Base-by-base conservation (phyloP, 306 rosid species). In the Rosa lucieae region DNA sequence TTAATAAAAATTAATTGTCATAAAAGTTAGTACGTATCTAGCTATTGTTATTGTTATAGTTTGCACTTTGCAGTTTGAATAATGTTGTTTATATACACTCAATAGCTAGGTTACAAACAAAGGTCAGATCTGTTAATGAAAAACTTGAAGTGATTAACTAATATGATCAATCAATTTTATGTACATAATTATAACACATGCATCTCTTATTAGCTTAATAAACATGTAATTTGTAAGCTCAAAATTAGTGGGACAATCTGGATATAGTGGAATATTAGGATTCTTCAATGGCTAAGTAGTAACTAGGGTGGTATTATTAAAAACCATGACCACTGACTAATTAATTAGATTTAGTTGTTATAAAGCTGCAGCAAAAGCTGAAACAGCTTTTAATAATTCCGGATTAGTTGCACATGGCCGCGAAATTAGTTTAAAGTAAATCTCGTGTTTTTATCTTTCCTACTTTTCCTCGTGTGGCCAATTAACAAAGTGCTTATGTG, bases 291-390 rank as follows among this genome's bases (percentile, higher is more conserved):
- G 23, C 15, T 43, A 51, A 10, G 10, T 0, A 32, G 14, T 20
- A 11, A 67, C 7, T 20, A 20, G 23, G 13, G 3, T 20, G 18
- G 55, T 43, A 44, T 44, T 70, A 70, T 10, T n/a, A 21, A 6
- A 15, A 39, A 61, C 23, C 21, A 65, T 10, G 10, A 12, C 40
- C 42, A 14, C 10, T 67, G 18, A 12, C 66, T 39, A 21, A 77
- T 53, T 37, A 21, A 77, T 53, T 26, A 77, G 74, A 67, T 15
- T 78, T 21, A 15, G 81, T 23, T 14, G 68, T 5, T 56, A 40
- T 17, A 32, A 40, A 68, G 32, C 59, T 23, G 10, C 35, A 51
- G 18, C 48, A 32, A 73, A 52, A 72, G 4, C 32, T 51, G 76
- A 26, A 26, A 26, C 29, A 26, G 29, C 29, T 18, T 20, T 18